Base-by-base conservation (phyloP, 257 asterid genomes). In the Plectranthus barbatus region DNA sequence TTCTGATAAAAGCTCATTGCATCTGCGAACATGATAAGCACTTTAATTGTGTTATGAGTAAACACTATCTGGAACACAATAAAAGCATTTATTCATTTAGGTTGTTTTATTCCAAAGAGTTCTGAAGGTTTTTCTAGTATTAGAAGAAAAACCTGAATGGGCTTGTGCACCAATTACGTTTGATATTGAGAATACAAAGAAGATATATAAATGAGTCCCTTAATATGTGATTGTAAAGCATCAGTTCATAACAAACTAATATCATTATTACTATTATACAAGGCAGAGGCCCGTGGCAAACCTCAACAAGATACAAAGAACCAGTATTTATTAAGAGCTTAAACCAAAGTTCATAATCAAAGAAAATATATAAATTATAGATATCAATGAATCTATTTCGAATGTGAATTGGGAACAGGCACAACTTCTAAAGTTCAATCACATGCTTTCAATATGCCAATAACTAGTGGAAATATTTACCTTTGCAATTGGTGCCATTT, bases 401-500 rank as follows among this genome's bases (percentile, higher is more conserved):
- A 20, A 44, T 63, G 31, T n/a, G 69, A 14, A 42, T 54, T 45
- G 45, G 56, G 14, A 59, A 47, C 13, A 21, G 14, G 8, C 21
- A 29, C 14, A 56, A 36, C 42, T 24, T 60, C 14, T 31, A 6
- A 15, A 31, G 72, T 31, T 68, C 62, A 69, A 58, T 10, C 19
- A 19, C 41, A 31, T 46, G 53, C 44, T 26, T 58, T 37, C 53
- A 58, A 68, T n/a, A n/a, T 42, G 29, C 24, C 21, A 47, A 54
- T 57, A 33, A 36, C 47, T 14, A 60, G 50, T 31, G 19, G 21
- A 37, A 18, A n/a, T 40, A 20, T 37, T 56, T 77, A 85, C 99
- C 99, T 93, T 93, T 20, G 99, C 97, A 77, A 93, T 85, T 60
- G 99, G 97, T 4, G 99, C 99, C 99, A 93, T 90, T 83, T 93